Evolutionary conservation across 768 basidiomycete genomes (phyloP).

Genomic region (Leccinum fibrillosum): DNA sequence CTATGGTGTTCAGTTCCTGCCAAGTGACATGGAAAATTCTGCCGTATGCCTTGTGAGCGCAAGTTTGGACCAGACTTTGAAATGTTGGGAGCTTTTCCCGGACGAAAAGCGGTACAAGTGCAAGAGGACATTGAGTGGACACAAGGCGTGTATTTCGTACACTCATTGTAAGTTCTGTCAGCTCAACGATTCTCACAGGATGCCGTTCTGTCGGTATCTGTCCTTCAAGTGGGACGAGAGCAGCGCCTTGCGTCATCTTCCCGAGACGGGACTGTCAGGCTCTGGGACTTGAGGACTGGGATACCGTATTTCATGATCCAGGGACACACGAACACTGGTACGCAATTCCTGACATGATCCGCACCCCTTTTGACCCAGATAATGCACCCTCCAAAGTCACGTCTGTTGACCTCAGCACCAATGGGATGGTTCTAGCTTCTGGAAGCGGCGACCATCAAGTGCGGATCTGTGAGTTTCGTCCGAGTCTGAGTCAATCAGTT

Average conservation of each 20-base stretch:
- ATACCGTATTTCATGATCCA: conserved; percentile 34
- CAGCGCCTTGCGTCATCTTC: conserved; percentile 37
- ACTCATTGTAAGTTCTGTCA: background rate
- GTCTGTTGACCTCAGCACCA: conserved; percentile 35
- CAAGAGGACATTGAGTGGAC: conserved; percentile 30
- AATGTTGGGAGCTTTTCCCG: conserved; percentile 45
- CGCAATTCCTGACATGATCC: conserved; percentile 22
- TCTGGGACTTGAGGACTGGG: conserved; percentile 36
- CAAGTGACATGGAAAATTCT: conserved; percentile 18
- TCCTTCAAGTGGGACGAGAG: conserved; percentile 32
- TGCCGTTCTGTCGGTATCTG: conserved; percentile 29
- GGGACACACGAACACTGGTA: conserved; percentile 34
- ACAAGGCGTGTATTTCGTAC: conserved; percentile 17
- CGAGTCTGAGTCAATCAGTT: conserved; percentile 11
- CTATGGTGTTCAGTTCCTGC: conserved; percentile 31
- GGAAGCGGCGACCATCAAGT: conserved; percentile 37
- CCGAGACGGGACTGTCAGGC: conserved; percentile 32
- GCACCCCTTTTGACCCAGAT: conserved; percentile 7
- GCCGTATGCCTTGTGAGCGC: conserved; percentile 30
- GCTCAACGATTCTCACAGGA: conserved; percentile 21
- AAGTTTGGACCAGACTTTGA: conserved; percentile 30
- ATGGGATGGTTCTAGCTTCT: conserved; percentile 32
- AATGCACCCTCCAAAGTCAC: conserved; percentile 25
- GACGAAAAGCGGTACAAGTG: conserved; percentile 26
- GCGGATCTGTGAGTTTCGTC: conserved; percentile 33